Percentiles rank a stretch among this genome's conserved stretches.
Conservation (phyloP, 202 grass and related monocot genomes). For the Musa balbisiana region DNA sequence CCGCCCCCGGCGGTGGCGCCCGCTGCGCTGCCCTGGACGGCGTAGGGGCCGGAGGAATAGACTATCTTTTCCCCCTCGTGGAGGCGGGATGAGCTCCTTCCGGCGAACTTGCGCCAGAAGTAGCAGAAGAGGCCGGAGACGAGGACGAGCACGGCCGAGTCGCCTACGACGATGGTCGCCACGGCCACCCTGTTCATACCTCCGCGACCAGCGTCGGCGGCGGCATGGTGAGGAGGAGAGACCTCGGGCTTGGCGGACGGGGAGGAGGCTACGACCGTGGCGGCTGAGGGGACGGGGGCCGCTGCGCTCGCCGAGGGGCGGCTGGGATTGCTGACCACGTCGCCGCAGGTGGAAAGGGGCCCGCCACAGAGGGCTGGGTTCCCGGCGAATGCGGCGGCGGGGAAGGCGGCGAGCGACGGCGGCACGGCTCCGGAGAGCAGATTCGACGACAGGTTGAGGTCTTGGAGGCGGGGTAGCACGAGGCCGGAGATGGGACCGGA, state of each 20-base stretch:
- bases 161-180: slow-evolving; percentile 18
- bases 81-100: slow-evolving; percentile 19
- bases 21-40: neutral
- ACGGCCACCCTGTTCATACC: slow-evolving; percentile 13
- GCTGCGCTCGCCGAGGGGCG: slow-evolving; percentile 47
- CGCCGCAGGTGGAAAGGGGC: slow-evolving; percentile 36
- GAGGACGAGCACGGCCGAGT: slow-evolving; percentile 15
- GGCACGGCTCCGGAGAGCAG: slow-evolving; percentile 62
- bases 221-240: neutral
- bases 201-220: neutral
- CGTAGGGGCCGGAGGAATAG: slow-evolving; percentile 7
- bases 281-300: slow-evolving; percentile 16
- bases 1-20: slow-evolving; percentile 58
- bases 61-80: slow-evolving; percentile 34
- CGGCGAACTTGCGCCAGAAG: slow-evolving; percentile 23
- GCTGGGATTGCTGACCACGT: slow-evolving; percentile 8
- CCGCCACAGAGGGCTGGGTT: slow-evolving; percentile 56
- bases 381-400: slow-evolving; percentile 39
- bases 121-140: slow-evolving; percentile 15
- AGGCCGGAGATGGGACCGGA: slow-evolving; percentile 11
- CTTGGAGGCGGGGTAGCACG: slow-evolving; percentile 36
- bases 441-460: slow-evolving; percentile 77
- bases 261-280: slow-evolving; percentile 24
- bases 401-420: slow-evolving; percentile 45
- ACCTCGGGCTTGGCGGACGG: slow-evolving; percentile 23